Percentiles rank a stretch among this genome's conserved stretches.
Conservation (phyloP, 495 filamentous ascomycete species). For the Opeltia flavorubescens region DNA sequence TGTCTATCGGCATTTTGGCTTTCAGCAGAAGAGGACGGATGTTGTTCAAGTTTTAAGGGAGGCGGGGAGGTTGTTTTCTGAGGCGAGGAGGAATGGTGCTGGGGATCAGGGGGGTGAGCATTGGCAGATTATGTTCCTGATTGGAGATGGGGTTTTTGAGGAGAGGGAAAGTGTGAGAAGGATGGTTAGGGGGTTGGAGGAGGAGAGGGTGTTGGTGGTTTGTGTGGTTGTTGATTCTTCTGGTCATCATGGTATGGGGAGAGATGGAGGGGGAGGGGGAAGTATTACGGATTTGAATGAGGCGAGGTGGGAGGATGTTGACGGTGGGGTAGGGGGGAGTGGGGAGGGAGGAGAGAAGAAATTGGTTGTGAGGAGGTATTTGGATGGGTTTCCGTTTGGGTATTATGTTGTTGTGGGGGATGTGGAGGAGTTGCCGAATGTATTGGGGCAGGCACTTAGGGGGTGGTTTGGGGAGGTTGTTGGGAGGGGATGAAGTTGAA, state of each 20-base stretch:
- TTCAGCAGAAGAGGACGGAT: conserved; percentile 73
- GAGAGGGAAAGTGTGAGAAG: conserved; percentile 71
- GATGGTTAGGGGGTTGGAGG: conserved; percentile 71
- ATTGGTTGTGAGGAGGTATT: conserved; percentile 70
- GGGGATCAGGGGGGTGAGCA: conserved; percentile 48
- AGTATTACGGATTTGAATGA: conserved; percentile 70
- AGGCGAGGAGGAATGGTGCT: conserved; percentile 47
- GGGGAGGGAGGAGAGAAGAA: conserved; percentile 40
- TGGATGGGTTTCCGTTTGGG: conserved; percentile 89
- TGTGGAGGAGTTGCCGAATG: conserved; percentile 76
- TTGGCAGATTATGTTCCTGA: conserved; percentile 92
- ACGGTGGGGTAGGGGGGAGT: conserved; percentile 16
- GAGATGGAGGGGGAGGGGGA: conserved; percentile 21
- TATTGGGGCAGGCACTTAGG: conserved; percentile 75
- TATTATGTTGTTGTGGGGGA: conserved; percentile 92
- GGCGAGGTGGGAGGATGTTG: conserved; percentile 59
- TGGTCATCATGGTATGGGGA: neutral
- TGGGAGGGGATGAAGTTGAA: conserved; percentile 20
- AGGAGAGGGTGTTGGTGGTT: conserved; percentile 94
- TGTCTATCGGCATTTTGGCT: conserved; percentile 74
- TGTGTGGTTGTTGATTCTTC: conserved; percentile 95
- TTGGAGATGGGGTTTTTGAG: conserved; percentile 86
- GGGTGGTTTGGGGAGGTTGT: conserved; percentile 96
- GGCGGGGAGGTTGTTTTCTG: conserved; percentile 68
- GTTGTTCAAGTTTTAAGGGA: conserved; percentile 61